Conservation (phyloP, 768 basidiomycete genomes). For the Lactarius tabidus region DNA sequence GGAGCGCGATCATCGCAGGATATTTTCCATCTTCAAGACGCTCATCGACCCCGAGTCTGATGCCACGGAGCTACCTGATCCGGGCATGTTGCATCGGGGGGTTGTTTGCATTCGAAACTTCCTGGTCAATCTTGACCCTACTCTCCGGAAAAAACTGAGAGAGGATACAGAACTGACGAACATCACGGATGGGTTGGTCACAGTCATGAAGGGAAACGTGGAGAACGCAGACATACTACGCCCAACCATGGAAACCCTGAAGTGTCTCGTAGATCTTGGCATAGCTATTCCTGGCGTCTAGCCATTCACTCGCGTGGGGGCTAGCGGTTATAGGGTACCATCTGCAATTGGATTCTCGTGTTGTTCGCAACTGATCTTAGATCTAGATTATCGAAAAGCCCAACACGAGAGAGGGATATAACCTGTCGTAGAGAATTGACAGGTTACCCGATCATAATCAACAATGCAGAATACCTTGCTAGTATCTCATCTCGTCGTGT, state of each 20-base stretch:
- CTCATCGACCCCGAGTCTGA: constrained; percentile 55
- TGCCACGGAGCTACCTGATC: constrained; percentile 37
- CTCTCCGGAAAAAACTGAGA: constrained; percentile 41
- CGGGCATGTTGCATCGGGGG: constrained; percentile 73
- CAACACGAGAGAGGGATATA: neutral
- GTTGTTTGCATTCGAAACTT: constrained; percentile 72
- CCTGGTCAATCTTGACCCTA: constrained; percentile 41
- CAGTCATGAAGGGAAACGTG: constrained; percentile 43
- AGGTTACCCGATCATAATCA: neutral
- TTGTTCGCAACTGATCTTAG: neutral
- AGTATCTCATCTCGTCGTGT: neutral
- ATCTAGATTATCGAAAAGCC: neutral
- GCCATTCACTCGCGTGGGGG: neutral
- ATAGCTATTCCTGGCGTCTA: constrained; percentile 11
- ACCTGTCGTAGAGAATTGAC: neutral
- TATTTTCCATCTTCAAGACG: constrained; percentile 61
- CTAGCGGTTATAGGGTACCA: neutral
- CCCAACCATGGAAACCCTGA: constrained; percentile 51
- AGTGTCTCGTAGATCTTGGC: constrained; percentile 36
- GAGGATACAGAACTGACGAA: constrained; percentile 50
- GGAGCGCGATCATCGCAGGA: constrained; percentile 58
- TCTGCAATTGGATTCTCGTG: neutral
- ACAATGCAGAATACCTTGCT: neutral
- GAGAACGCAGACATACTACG: constrained; percentile 40
- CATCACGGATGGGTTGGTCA: constrained; percentile 50